These are phyloP conservation scores for Vigna angularis DNA, from an alignment of 306 rosid species.

Conservation along the genomic window DNA sequence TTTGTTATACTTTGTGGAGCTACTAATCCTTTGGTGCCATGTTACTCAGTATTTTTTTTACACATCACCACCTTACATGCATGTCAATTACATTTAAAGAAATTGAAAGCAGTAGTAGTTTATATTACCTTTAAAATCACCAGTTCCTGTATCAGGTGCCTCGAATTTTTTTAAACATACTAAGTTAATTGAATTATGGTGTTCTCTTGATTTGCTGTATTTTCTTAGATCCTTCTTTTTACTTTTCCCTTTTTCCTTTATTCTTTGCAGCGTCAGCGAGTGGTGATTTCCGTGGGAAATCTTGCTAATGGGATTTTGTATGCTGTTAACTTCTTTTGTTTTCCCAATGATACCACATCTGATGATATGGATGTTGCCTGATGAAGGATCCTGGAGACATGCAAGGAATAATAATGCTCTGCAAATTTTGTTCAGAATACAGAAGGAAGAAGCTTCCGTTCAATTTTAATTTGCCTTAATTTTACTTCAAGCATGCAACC, in stretches of 20 bases:
- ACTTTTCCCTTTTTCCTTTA: background rate
- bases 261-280: conserved; percentile 61
- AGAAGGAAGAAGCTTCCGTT: conserved; percentile 47
- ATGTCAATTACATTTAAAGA: conserved; percentile 8
- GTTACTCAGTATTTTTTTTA: conserved; percentile 16
- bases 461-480: conserved; percentile 37
- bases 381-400: conserved; percentile 51
- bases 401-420: conserved; percentile 48
- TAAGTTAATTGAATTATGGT: conserved; percentile 6
- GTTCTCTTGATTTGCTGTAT: conserved; percentile 15
- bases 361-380: conserved; percentile 44
- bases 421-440: conserved; percentile 55
- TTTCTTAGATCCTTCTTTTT: background rate
- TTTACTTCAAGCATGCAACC: conserved; percentile 43
- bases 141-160: background rate
- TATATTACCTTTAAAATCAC: background rate
- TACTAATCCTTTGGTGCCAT: conserved; percentile 6
- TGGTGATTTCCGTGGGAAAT: conserved; percentile 42
- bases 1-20: conserved; percentile 25
- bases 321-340: conserved; percentile 40
- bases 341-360: conserved; percentile 38
- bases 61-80: background rate
- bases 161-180: conserved; percentile 4
- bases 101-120: background rate
- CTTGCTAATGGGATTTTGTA: conserved; percentile 52